Evolutionary conservation across 768 basidiomycete genomes (phyloP).

Genomic region (Saitozyma sp.): DNA sequence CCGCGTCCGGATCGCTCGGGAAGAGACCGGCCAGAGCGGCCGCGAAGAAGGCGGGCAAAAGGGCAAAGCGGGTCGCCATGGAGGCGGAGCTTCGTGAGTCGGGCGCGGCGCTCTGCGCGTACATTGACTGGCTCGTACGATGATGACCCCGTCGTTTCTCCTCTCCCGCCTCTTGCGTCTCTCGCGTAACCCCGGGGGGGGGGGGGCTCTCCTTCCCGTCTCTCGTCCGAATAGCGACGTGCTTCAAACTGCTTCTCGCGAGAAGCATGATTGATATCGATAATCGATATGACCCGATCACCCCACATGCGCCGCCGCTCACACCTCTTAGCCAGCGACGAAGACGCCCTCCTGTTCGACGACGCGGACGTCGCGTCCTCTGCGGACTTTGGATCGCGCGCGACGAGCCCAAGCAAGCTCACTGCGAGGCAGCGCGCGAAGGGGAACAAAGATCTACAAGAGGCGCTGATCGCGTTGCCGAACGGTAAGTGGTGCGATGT

Average conservation of each 20-base stretch:
- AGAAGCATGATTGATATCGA: not conserved
- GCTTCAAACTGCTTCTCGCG: not conserved
- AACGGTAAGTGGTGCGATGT: slow-evolving; percentile 31
- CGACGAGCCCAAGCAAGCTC: slow-evolving; percentile 35
- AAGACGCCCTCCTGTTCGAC: slow-evolving; percentile 11
- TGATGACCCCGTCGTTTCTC: no score
- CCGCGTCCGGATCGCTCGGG: not conserved
- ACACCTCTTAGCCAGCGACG: not conserved
- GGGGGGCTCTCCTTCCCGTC: no score
- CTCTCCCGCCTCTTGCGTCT: no score
- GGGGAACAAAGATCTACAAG: slow-evolving; percentile 42
- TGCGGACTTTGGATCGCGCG: slow-evolving; percentile 5
- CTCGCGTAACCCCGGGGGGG: no score
- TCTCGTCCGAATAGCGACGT: not conserved
- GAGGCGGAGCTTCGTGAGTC: slow-evolving; percentile 30
- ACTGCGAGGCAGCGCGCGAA: slow-evolving; percentile 49
- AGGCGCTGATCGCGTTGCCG: slow-evolving; percentile 39
- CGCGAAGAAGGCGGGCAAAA: slow-evolving; percentile 37
- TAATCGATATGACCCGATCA: slow-evolving; percentile 21
- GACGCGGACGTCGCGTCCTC: slow-evolving; percentile 14
- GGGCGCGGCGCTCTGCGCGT: not conserved
- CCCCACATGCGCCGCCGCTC: not conserved
- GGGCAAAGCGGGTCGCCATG: slow-evolving; percentile 27
- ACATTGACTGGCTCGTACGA: slow-evolving; percentile 1
- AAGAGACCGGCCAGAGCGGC: slow-evolving; percentile 23